Base-by-base conservation (phyloP, 768 basidiomycete species). In the Lanmaoa pseudosensibilis region DNA sequence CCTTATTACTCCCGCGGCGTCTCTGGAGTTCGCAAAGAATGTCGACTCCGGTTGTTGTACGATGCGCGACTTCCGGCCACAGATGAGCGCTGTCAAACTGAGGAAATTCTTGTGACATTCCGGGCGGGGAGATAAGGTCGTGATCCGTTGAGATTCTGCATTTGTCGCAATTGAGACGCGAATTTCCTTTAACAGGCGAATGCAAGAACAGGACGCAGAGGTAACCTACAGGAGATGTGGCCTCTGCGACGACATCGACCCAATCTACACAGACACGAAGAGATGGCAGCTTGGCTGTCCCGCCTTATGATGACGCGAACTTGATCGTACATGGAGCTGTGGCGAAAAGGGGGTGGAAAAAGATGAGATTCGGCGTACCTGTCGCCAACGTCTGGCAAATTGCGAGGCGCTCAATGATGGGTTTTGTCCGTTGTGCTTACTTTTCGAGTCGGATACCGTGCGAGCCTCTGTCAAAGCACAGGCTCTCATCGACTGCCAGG, bases 41-140 rank as follows among this genome's bases (percentile, higher is more conserved):
- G 47, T n/a, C 13, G 52, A 32, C 39, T 23, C 60, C 39, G 36
- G 58, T 27, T 49, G 53, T 37, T 38, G 46, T 47, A 52, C 46
- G 60, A 53, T 59, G 64, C 56, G 58, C 37, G 57, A 33, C 56
- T 58, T 66, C 58, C 50, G 64, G 52, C 48, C 45, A 61, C 61
- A 46, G 55, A 56, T 40, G 55, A n/a, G n/a, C 23, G 40, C 34
- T 54, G 64, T 58, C 67, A 43, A 30, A 39, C 44, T 18, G 15
- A 41, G 57, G 58, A 25, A 64, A 54, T 50, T 11, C n/a, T 27
- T 4, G 27, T 32, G 56, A 52, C 59, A 55, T 56, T 52, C 49
- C 21, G 21, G 62, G 49, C 16, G 46, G 68, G 67, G 67, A 68
- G 67, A 69, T 68, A 68, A 68, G 67, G 67, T 65, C 67, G 55